Evolutionary conservation across 495 filamentous ascomycete genomes (phyloP), one percentile per base, ranked within the genome.

Genomic region (Cairneyella variabilis): DNA sequence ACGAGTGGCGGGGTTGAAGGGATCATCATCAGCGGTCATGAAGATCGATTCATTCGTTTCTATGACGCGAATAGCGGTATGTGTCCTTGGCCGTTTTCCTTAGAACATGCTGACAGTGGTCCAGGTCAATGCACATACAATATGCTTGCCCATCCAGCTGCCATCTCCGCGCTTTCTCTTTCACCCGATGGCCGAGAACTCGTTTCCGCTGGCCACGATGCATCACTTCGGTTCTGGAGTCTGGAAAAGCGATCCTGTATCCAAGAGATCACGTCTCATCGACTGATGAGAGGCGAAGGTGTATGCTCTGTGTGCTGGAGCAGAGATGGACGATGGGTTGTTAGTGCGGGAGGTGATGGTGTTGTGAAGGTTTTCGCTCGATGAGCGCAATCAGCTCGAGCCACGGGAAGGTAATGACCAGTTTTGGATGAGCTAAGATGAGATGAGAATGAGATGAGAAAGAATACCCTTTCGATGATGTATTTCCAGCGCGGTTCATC

Each of bases 1-100:
- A 83, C 84, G 14, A 89, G 83, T 56, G 85, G 80, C 20, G 91
- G 88, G 20, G 83, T 96, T 1, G 90, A 96, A 60, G 95, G 93
- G 6, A 85, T 92, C 34, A 84, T 98, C 32, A 95, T 97, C 57
- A 93, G 84, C 44, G 93, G 93, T 58, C 91, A 97, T 65, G 93
- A 98, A 68, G 93, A 98, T 71, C 82, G 85, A 59, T 96, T 88
- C 63, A 91, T 98, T 57, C 77, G 93, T 57, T 95, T 98, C 76
- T 98, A 95, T 61, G 93, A 98, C 75, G 93, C 93, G 20, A 97
- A 97, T 64, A 96, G 89, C 70, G 93, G 93, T 97, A 83, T 68
- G 90, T 84, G 60, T 17, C 44, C 30, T 12, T n/a, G 12, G 3
- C 21, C 17, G 37, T 48, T 10, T 10, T 9, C 17, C 9, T 34